These are phyloP conservation scores for Balakata baccata DNA, from an alignment of 345 rosid species.

Conservation along the genomic window DNA sequence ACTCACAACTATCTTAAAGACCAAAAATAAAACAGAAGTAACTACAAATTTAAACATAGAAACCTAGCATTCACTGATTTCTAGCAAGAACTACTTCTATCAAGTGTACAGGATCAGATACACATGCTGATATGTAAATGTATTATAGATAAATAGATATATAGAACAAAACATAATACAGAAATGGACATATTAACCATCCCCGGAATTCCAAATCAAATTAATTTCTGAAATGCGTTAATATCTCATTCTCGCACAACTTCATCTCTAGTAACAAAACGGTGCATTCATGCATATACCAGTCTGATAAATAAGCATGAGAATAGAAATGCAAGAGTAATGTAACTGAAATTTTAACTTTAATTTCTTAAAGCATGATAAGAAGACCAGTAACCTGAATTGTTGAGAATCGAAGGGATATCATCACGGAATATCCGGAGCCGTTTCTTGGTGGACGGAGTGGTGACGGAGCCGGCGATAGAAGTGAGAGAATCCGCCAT, in stretches of 20 bases:
- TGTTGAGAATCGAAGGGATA: conserved; percentile 45
- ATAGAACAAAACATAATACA: not conserved
- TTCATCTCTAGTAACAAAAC: not conserved
- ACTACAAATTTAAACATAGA: not conserved
- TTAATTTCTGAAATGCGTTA: not conserved
- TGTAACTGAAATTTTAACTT: not conserved
- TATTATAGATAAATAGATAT: not conserved
- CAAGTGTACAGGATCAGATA: too few species aligned
- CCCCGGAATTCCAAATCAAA: not conserved
- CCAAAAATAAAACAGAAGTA: not conserved
- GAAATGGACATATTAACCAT: not conserved
- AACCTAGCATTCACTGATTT: not conserved
- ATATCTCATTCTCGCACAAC: not conserved
- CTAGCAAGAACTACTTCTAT: not conserved
- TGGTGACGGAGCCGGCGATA: conserved; percentile 53
- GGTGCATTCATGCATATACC: not conserved
- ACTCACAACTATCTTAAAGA: not conserved
- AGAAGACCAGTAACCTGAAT: conserved; percentile 39
- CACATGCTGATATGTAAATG: not conserved
- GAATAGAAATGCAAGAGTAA: not conserved
- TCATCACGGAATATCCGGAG: conserved; percentile 64
- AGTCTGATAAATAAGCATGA: not conserved
- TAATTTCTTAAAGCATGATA: not conserved
- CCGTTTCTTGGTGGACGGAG: conserved; percentile 61
- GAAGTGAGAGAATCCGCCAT: conserved; percentile 64